Percentiles rank a stretch among this genome's conserved stretches.
Conservation (phyloP, 2,329 filamentous ascomycete species). For the Falciphora oryzae region DNA sequence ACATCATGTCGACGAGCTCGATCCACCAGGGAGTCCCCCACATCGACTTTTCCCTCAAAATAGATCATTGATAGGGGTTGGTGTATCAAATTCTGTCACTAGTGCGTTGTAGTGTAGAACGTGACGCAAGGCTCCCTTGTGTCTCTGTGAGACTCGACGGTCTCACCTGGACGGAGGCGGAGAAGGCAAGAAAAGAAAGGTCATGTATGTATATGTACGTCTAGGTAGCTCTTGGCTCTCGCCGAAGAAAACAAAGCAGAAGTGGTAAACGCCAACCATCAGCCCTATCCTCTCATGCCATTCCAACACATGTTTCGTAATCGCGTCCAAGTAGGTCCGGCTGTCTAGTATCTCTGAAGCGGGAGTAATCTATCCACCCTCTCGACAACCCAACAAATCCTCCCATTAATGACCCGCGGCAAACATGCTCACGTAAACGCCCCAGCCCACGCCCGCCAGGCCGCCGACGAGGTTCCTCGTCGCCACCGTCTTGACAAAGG, state of each 20-base stretch:
- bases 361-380: no score
- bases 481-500: constrained; percentile 57
- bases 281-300: no score
- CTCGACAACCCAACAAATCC: no score
- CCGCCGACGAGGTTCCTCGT: constrained; percentile 60
- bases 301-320: no score
- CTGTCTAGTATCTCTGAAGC: neutral
- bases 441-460: constrained; percentile 64
- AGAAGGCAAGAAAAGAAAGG: no score
- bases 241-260: no score
- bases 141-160: neutral
- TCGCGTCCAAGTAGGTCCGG: no score
- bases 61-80: constrained; percentile 36
- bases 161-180: no score
- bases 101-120: neutral
- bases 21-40: constrained; percentile 95
- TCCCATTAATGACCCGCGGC: constrained; percentile 24
- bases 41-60: constrained; percentile 94
- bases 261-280: no score
- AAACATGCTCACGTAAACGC: constrained; percentile 62
- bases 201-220: neutral
- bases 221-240: neutral
- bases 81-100: neutral
- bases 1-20: constrained; percentile 92
- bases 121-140: neutral